phyloP scores from a whole-genome alignment of 2,329 filamentous ascomycete species.

The Bipolaris victoriae region DNA sequence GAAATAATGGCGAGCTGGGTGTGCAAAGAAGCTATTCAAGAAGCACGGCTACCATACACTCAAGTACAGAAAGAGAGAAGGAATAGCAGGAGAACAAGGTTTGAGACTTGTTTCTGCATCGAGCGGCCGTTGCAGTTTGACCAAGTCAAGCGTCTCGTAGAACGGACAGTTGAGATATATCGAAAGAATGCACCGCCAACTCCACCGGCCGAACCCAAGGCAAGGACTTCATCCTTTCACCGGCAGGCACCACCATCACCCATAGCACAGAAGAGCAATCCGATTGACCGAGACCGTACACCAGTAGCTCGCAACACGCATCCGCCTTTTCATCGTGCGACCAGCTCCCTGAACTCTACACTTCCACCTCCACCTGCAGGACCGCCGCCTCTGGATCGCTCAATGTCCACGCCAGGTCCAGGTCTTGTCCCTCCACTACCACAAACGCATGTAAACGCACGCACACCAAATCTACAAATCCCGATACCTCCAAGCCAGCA shows the following conservation, averaged over 20 bases:
- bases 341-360: conserved; percentile 22
- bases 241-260: conserved; percentile 17
- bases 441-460: conserved; percentile 16
- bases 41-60: conserved; percentile 39
- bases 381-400: conserved; percentile 36
- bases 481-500: conserved; percentile 14
- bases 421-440: conserved; percentile 16
- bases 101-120: conserved; percentile 47
- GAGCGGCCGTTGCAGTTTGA: conserved; percentile 43
- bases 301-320: conserved; percentile 27
- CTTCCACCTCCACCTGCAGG: conserved; percentile 20
- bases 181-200: conserved; percentile 32
- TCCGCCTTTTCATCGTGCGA: conserved; percentile 29
- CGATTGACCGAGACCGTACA: conserved; percentile 35
- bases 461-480: conserved; percentile 24
- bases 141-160: conserved; percentile 45
- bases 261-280: conserved; percentile 10
- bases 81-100: conserved; percentile 39
- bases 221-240: conserved; percentile 32
- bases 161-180: conserved; percentile 49
- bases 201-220: conserved; percentile 15
- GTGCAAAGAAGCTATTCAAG: conserved; percentile 46
- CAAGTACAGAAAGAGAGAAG: conserved; percentile 43
- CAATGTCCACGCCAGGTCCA: conserved; percentile 34
- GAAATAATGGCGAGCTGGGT: conserved; percentile 49